phyloP scores from a whole-genome alignment of 352 stramenopile genomes.

The Globisporangium alternatum region DNA sequence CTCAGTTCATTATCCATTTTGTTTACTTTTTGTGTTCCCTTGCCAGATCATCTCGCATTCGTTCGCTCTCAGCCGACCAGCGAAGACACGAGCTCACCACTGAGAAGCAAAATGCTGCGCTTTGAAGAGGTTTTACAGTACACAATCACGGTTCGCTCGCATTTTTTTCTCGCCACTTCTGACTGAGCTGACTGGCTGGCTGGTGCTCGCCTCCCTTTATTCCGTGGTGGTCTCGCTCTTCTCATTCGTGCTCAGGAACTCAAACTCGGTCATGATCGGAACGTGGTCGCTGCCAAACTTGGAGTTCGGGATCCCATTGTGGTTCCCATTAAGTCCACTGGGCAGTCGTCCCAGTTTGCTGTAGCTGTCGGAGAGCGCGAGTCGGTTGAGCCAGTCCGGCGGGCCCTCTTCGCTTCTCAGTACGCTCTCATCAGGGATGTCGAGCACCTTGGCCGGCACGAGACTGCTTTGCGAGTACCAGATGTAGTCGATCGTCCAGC shows the following conservation, averaged over 20 bases:
- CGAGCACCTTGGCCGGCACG: constrained; percentile 54
- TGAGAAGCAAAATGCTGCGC: not conserved
- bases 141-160: too few relatives aligned
- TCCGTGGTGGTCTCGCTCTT: constrained; percentile 11
- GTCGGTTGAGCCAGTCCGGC: constrained; percentile 69
- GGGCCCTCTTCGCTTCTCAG: constrained; percentile 75
- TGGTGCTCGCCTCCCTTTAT: not conserved
- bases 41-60: not conserved
- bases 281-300: constrained; percentile 84
- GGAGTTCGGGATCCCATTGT: constrained; percentile 88
- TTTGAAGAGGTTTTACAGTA: not conserved
- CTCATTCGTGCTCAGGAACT: constrained; percentile 50
- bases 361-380: constrained; percentile 70
- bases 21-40: not conserved
- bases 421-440: constrained; percentile 69
- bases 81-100: not conserved
- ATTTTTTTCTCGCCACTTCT: too few relatives aligned
- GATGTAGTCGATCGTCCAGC: constrained; percentile 90
- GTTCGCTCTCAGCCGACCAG: not conserved
- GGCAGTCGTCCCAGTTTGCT: constrained; percentile 58
- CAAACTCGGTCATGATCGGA: constrained; percentile 83
- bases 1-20: not conserved
- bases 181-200: not conserved
- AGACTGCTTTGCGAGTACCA: constrained; percentile 78
- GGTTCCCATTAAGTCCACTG: constrained; percentile 68